phyloP scores from a whole-genome alignment of 192 early-diverging fungal genomes.

The Entrophospora sp. region DNA sequence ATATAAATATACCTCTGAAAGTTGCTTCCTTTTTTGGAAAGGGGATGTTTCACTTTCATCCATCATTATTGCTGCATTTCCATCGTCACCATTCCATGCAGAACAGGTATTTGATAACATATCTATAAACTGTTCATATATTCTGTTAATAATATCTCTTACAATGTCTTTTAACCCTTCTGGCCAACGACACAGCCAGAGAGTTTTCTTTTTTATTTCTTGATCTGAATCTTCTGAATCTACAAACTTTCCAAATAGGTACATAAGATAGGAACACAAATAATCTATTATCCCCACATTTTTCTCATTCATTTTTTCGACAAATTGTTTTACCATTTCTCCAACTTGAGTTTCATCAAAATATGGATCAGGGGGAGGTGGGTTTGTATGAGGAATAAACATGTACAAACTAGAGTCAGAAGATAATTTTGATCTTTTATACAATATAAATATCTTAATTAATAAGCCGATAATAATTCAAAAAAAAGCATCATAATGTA shows the following conservation, averaged over 20 bases:
- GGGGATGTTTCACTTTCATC: background rate
- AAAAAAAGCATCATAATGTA: background rate
- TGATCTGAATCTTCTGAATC: background rate
- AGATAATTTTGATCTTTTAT: background rate
- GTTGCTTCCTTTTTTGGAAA: background rate
- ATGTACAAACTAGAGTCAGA: background rate
- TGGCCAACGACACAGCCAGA: slow-evolving; percentile 20
- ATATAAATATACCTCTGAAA: background rate
- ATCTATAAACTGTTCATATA: background rate
- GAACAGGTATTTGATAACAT: background rate
- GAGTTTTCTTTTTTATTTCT: background rate
- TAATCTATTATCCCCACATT: background rate
- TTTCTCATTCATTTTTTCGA: background rate
- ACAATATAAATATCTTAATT: background rate
- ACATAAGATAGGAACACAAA: slow-evolving; percentile 2
- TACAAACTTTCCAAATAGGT: background rate
- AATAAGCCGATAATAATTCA: background rate
- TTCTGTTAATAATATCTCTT: background rate
- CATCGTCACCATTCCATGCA: background rate
- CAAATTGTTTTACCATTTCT: background rate
- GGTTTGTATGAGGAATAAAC: slow-evolving; percentile 4
- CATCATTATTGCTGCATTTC: background rate
- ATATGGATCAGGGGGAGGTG: background rate
- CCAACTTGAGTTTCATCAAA: background rate
- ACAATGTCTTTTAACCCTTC: slow-evolving; percentile 13